These are phyloP conservation scores for Amanita thiersii DNA, from an alignment of 768 basidiomycete genomes.

Conservation along the genomic window DNA sequence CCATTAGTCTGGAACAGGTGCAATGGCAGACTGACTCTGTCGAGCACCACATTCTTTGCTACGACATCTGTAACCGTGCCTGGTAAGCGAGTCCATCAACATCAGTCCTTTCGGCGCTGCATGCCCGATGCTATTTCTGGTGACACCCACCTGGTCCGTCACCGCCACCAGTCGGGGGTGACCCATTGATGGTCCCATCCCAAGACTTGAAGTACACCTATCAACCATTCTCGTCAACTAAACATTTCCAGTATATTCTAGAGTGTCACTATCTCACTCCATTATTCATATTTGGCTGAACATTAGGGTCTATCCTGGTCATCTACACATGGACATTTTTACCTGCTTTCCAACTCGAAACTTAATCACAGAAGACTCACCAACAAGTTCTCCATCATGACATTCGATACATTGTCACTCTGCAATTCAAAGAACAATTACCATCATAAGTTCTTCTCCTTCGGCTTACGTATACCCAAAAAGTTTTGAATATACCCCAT, in stretches of 20 bases:
- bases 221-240: constrained; percentile 2
- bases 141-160: constrained; percentile 34
- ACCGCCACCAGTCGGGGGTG: constrained; percentile 49
- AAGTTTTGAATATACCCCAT: not conserved
- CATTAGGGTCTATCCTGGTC: constrained; percentile 33
- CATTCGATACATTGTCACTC: no score
- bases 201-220: constrained; percentile 54
- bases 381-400: no score
- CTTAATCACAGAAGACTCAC: no score
- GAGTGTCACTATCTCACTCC: constrained; percentile 26
- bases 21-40: constrained; percentile 36
- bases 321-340: constrained; percentile 22
- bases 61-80: constrained; percentile 38
- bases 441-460: constrained; percentile 38
- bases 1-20: constrained; percentile 47
- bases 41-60: constrained; percentile 32
- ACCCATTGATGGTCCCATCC: constrained; percentile 41
- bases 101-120: not conserved
- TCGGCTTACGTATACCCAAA: constrained; percentile 28
- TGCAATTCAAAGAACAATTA: not conserved
- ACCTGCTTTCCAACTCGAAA: no score
- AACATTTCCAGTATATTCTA: not conserved
- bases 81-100: no score
- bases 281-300: constrained; percentile 50
- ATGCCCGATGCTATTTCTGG: not conserved